These are phyloP conservation scores for Lactarius evosmus DNA, from an alignment of 768 basidiomycete genomes.

Conservation along the genomic window DNA sequence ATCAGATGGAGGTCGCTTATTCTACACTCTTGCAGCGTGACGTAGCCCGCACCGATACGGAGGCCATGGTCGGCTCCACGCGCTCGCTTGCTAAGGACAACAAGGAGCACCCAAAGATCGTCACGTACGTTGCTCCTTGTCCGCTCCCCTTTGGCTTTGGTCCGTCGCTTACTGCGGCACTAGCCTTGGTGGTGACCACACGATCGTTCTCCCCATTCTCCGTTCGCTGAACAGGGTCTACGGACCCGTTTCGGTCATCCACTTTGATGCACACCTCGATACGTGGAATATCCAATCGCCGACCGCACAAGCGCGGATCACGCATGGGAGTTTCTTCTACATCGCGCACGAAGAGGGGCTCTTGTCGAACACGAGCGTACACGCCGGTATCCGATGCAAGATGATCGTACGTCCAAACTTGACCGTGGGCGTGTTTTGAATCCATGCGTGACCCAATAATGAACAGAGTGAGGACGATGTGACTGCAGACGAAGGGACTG, in stretches of 20 bases:
- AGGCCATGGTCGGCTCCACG: conserved; percentile 30
- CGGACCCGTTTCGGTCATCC: conserved; percentile 78
- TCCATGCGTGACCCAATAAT: neutral
- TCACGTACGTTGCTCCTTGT: conserved; percentile 43
- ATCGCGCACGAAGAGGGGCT: conserved; percentile 75
- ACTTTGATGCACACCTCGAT: conserved; percentile 78
- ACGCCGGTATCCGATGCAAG: conserved; percentile 84
- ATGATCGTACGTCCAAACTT: conserved; percentile 43
- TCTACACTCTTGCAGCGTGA: conserved; percentile 65
- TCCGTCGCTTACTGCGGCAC: neutral
- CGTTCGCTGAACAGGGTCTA: conserved; percentile 75
- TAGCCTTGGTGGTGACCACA: conserved; percentile 78
- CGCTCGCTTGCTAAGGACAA: conserved; percentile 52
- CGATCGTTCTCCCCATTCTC: conserved; percentile 82
- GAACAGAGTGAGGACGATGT: conserved; percentile 58
- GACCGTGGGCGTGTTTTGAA: neutral
- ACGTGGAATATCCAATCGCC: conserved; percentile 45
- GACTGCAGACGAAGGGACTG: conserved; percentile 55
- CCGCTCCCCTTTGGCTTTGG: neutral
- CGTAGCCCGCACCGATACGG: conserved; percentile 31
- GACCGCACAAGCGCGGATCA: conserved; percentile 63
- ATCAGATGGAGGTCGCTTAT: conserved; percentile 87
- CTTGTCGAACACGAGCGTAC: conserved; percentile 69
- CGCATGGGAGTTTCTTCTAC: conserved; percentile 86
- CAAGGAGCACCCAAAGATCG: conserved; percentile 65